Evolutionary conservation across 2,329 filamentous ascomycete genomes (phyloP).

Genomic region (Calonectria hongkongensis): DNA sequence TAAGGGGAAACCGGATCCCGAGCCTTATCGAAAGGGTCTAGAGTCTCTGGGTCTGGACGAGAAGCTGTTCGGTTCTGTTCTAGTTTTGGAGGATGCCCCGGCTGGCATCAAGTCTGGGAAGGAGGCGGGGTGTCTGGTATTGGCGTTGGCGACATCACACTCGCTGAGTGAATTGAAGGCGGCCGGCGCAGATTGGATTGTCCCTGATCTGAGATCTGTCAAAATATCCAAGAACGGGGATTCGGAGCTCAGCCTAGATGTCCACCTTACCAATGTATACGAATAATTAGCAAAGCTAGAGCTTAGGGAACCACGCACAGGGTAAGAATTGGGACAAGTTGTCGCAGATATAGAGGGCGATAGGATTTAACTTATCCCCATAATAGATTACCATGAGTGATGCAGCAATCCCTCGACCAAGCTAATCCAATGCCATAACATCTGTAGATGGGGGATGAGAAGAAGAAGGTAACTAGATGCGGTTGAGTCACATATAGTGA

Average conservation of each 20-base stretch:
- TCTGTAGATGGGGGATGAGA: no score
- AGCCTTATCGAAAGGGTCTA: slow-evolving; percentile 1
- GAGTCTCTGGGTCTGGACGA: not conserved
- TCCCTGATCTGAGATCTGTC: slow-evolving; percentile 10
- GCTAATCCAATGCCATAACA: no score
- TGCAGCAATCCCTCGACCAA: no score
- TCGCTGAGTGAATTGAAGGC: not conserved
- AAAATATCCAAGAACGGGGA: slow-evolving; percentile 3
- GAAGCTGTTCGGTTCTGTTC: not conserved
- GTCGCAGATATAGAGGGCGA: no score
- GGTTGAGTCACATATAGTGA: no score
- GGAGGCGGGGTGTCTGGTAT: slow-evolving; percentile 1
- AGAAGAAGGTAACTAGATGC: no score
- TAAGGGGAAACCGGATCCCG: slow-evolving; percentile 2
- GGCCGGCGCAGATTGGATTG: slow-evolving; percentile 7
- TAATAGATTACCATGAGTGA: no score
- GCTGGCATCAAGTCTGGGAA: slow-evolving; percentile 7
- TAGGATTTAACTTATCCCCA: no score
- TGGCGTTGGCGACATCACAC: slow-evolving; percentile 3
- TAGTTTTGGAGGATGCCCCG: slow-evolving; percentile 6
- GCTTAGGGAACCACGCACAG: no score
- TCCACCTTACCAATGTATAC: not conserved
- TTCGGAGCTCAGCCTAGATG: not conserved
- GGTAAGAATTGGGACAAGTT: no score
- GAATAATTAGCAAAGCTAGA: not conserved